These are phyloP conservation scores for Citrullus amarus DNA, from an alignment of 306 rosid species.

Conservation along the genomic window DNA sequence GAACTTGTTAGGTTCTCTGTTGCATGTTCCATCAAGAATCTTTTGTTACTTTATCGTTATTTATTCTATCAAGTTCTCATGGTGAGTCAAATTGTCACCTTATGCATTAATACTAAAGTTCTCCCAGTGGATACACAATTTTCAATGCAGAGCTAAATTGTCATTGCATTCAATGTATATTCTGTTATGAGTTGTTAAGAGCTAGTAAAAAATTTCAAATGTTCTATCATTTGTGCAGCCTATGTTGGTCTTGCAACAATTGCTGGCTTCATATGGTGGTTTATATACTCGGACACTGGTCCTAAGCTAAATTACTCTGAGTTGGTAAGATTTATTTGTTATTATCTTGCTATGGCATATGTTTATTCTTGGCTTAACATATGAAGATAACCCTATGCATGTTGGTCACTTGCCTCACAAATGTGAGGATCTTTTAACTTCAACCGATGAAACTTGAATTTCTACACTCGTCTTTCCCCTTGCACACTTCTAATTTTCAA, in stretches of 20 bases:
- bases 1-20: background rate
- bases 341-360: background rate
- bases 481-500: background rate
- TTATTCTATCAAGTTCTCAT: background rate
- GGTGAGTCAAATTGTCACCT: background rate
- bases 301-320: constrained; percentile 77
- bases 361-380: background rate
- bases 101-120: background rate
- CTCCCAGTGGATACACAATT: background rate
- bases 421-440: background rate
- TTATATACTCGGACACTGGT: constrained; percentile 74
- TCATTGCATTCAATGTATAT: background rate
- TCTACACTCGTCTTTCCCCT: background rate
- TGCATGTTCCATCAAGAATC: background rate
- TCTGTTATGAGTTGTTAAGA: background rate
- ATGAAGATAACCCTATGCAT: background rate
- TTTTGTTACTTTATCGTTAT: background rate
- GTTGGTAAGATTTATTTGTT: constrained; percentile 45
- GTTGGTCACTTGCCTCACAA: background rate
- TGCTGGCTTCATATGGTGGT: constrained; percentile 99
- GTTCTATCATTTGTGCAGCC: constrained; percentile 51
- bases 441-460: background rate
- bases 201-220: background rate
- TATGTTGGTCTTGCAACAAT: constrained; percentile 93
- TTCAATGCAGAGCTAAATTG: background rate